Conservation (phyloP, 1,284 basidiomycete genomes). For the Meira nashicola region DNA sequence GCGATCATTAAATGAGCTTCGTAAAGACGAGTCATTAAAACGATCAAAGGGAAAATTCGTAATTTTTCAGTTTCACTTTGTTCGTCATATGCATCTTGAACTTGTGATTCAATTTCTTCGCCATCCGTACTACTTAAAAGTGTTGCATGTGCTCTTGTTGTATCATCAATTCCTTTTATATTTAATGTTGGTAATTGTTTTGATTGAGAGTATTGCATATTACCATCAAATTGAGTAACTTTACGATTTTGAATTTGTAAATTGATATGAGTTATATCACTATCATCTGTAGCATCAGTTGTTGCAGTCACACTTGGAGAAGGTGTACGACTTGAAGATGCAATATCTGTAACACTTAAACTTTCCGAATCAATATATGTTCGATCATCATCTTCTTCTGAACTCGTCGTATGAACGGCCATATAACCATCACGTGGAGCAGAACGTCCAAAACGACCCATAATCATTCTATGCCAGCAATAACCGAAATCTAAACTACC, state of each 20-base stretch:
- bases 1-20: constrained; percentile 50
- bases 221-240: background rate
- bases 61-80: background rate
- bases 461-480: constrained; percentile 33
- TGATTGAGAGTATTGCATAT: background rate
- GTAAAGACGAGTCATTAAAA: constrained; percentile 35
- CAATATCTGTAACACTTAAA: constrained; percentile 1
- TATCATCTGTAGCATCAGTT: constrained; percentile 11
- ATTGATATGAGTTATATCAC: background rate
- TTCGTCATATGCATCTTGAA: constrained; percentile 13
- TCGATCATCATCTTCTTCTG: constrained; percentile 7
- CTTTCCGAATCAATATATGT: background rate
- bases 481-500: constrained; percentile 39
- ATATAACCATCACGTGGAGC: constrained; percentile 11
- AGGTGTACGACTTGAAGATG: constrained; percentile 7
- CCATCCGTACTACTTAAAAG: background rate
- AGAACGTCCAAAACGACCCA: constrained; percentile 27
- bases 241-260: background rate
- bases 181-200: background rate
- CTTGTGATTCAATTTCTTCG: constrained; percentile 2
- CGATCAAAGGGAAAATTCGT: constrained; percentile 23
- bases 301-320: constrained; percentile 16
- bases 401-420: constrained; percentile 1
- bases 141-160: background rate
- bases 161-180: background rate